These are phyloP conservation scores for Dothideomycetes sp. DNA, from an alignment of 2,329 filamentous ascomycete species.

Conservation along the genomic window DNA sequence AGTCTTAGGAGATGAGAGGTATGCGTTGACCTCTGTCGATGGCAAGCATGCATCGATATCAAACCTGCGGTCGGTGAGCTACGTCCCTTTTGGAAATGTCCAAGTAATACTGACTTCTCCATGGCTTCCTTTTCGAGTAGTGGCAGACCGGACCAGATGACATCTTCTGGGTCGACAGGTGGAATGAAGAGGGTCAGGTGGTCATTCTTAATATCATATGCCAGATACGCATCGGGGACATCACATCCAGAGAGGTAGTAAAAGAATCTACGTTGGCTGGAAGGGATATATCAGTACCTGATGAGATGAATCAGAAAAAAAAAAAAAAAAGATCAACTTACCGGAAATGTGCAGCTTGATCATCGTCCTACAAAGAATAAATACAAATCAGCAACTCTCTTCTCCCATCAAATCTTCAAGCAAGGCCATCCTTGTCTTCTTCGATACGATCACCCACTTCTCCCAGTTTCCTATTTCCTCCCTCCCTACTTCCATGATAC, in stretches of 20 bases:
- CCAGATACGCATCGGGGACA: constrained; percentile 68
- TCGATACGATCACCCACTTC: not conserved
- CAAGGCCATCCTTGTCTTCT: not conserved
- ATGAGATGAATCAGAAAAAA: not conserved
- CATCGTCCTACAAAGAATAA: constrained; percentile 54
- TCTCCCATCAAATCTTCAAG: not conserved
- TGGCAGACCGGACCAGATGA: constrained; percentile 90
- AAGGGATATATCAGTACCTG: not conserved
- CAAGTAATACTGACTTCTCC: constrained; percentile 47
- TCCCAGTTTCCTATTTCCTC: no score
- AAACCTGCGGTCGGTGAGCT: not conserved
- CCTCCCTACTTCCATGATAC: no score
- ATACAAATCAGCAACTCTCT: not conserved
- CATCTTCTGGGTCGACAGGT: constrained; percentile 73
- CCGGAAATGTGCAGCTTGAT: constrained; percentile 45
- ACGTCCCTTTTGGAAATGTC: no score
- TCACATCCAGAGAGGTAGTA: constrained; percentile 87
- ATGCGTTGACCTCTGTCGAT: constrained; percentile 55
- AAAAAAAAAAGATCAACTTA: not conserved
- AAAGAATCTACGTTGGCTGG: constrained; percentile 80
- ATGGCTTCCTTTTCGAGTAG: constrained; percentile 67
- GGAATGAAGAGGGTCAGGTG: constrained; percentile 84
- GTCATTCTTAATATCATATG: constrained; percentile 67
- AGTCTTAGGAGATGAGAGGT: constrained; percentile 46
- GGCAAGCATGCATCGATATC: constrained; percentile 15